Evolutionary conservation across 2,329 filamentous ascomycete species (phyloP), one percentile per base, ranked within the genome.

Genomic region (Coniochaeta sp.): DNA sequence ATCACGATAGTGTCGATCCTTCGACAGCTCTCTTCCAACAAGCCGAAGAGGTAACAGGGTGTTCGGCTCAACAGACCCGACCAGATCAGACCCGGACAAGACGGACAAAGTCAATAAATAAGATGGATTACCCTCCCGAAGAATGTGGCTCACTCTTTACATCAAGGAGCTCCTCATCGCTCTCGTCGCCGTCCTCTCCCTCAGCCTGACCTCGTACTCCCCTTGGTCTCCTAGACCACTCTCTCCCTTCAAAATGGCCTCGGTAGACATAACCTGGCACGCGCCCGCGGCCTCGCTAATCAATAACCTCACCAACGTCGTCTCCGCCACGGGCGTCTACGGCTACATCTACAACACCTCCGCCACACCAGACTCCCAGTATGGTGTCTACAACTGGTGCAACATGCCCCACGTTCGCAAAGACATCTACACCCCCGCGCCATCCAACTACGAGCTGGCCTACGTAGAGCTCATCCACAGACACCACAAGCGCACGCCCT

Each of bases 391-490:
- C 67, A 90, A 92, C 65, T 92, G 78, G 77, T 94, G 89, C 68
- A 91, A 94, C 62, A 94, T 94, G 87, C 89, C 89, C 1, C 89
- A 92, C 68, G 85, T 88, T n/a, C 77, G 87, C 28, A 69, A 65
- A 20, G 67, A 67, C 13, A 86, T 89, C 60, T 94, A 94, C 62
- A 65, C 75, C 13, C 74, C 67, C 54, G 71, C 78, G 0, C 60
- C 70, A 1, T 56, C 67, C 0, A 78, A 77, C n/a, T 90, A 81
- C 62, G 72, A 83, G 59, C 70, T 94, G 49, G 70, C 78, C 60
- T 92, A 91, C 63, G 87, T 92, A 7, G 88, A 92, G 68, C 71
- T 91, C 76, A 86, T 91, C 48, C 89, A 94, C 62, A 80, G 89
- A 49, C 89, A 94, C 64, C 89, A 94, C 67, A 94, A 94, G 64